A percentile compares a stretch with the other conserved stretches of the same genome.
These are phyloP conservation scores for Ogataea ganodermae DNA, from an alignment of 805 yeast genomes.

Conservation along the genomic window DNA sequence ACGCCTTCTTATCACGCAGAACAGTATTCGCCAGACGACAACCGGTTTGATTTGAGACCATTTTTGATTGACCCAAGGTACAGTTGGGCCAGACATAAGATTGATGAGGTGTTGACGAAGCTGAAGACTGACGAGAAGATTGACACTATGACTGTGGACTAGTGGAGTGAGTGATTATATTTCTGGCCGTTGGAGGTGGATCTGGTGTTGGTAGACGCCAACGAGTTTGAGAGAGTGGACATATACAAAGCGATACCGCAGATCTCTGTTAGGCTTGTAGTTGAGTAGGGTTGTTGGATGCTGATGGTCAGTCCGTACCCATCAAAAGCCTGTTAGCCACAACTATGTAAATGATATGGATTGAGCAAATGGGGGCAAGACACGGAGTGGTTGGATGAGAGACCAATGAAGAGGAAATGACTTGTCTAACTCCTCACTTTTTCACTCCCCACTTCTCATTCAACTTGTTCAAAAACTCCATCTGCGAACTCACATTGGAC, in stretches of 20 bases:
- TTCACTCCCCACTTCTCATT: slow-evolving; percentile 39
- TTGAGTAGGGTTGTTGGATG: too few species aligned
- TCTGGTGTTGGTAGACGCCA: too few species aligned
- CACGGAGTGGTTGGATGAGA: too few species aligned
- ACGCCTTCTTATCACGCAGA: slow-evolving; percentile 99
- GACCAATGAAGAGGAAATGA: neutral
- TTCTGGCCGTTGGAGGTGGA: too few species aligned
- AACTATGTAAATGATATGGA: too few species aligned
- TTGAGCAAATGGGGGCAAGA: too few species aligned
- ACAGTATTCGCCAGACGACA: slow-evolving; percentile 97
- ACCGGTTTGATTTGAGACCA: slow-evolving; percentile 95
- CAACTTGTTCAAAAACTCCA: slow-evolving; percentile 30
- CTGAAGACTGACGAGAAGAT: slow-evolving; percentile 42
- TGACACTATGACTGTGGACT: slow-evolving; percentile 49
- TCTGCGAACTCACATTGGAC: slow-evolving; percentile 23
- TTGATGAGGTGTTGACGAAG: slow-evolving; percentile 74
- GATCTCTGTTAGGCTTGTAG: too few species aligned
- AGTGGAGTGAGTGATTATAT: neutral
- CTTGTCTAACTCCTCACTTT: slow-evolving; percentile 10
- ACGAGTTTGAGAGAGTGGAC: too few species aligned
- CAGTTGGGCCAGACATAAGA: slow-evolving; percentile 86
- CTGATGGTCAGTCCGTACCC: too few species aligned
- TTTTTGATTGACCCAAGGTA: slow-evolving; percentile 88
- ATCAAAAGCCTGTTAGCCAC: too few species aligned
- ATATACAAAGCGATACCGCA: too few species aligned